Evolutionary conservation across 2,329 filamentous ascomycete genomes (phyloP), one percentile per base, ranked within the genome.

Genomic region (Calonectria pauciramosa): DNA sequence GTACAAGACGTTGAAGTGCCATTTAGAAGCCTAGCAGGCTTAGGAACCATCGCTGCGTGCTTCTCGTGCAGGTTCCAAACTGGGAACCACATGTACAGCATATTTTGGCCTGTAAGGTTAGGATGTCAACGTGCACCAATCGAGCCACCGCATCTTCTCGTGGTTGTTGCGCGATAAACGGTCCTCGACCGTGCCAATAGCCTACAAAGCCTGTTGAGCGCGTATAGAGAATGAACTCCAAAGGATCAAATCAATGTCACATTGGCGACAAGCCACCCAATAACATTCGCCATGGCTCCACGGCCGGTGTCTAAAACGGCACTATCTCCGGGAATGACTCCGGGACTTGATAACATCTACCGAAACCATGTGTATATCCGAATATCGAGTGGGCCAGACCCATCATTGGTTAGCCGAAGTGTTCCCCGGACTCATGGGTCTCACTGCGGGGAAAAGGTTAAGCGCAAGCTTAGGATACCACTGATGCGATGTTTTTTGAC

Each of bases 391-490:
- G 44, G 44, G n/a, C n/a, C 20, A 1, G n/a, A 13, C n/a, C n/a
- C 44, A 23, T 47, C n/a, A 63, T 63, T 63, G 56, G 56, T 4
- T 28, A 23, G 36, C 20, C 23, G n/a, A 23, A 18, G 4, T 7
- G 5, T 28, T 63, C 14, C 32, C 56, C 34, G 36, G 56, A 47
- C 9, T 47, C 44, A 38, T 60, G 56, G 56, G 56, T 60, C 34
- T 28, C 18, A 11, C 41, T 63, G 56, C 38, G 56, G 56, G 52
- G 56, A 63, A 63, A 63, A 63, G n/a, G 56, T 63, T 63, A 63
- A 41, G 34, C 56, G 56, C 14, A 23, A 9, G 23, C 26, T 5
- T 14, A 11, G 23, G 34, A 63, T 38, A 10, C 36, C 14, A 63
- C 18, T 14, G 11, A 41, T 60, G 56, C 23, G 36, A 63, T 63